Percentiles rank a stretch among this genome's conserved stretches.
phyloP scores from a whole-genome alignment of 2,329 filamentous ascomycete genomes.

The Cercospora sesami region DNA sequence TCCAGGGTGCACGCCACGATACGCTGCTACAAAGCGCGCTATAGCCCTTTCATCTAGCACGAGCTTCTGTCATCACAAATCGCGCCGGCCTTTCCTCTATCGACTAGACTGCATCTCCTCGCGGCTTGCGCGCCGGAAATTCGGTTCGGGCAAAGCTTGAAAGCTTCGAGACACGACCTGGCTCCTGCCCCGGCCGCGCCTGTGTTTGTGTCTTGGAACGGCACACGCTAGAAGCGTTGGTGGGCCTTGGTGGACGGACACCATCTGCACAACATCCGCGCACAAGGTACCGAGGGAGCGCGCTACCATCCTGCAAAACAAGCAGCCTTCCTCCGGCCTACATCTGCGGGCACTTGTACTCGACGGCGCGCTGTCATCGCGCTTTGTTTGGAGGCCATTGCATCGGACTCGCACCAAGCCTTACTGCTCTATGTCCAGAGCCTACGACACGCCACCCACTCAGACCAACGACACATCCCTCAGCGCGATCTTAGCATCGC shows the following conservation, averaged over 20 bases:
- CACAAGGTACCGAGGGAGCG: conserved; percentile 44
- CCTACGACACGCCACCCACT: conserved; percentile 37
- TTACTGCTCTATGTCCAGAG: conserved; percentile 46
- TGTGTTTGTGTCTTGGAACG: conserved; percentile 25
- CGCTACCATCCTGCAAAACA: conserved; percentile 45
- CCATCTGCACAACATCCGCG: conserved; percentile 53
- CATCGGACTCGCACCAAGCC: conserved; percentile 32
- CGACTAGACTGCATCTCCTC: conserved; percentile 31
- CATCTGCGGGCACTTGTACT: conserved; percentile 40
- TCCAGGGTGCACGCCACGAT: conserved; percentile 41
- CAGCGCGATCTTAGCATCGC: conserved; percentile 43
- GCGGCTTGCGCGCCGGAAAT: conserved; percentile 32
- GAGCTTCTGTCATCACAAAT: conserved; percentile 24
- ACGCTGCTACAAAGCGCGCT: conserved; percentile 33
- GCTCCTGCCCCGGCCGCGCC: conserved; percentile 22
- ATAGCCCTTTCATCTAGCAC: conserved; percentile 34
- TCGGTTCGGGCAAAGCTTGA: conserved; percentile 32
- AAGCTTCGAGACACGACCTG: conserved; percentile 24
- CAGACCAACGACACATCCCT: conserved; percentile 43
- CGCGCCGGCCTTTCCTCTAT: conserved; percentile 31
- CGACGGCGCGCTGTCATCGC: conserved; percentile 40
- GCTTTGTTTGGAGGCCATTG: conserved; percentile 37
- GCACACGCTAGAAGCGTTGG: conserved; percentile 36
- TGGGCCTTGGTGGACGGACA: conserved; percentile 35
- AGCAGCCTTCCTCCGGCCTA: conserved; percentile 36